Evolutionary conservation across 129 eudicot genomes (phyloP).

Genomic region (Saposhnikovia divaricata): DNA sequence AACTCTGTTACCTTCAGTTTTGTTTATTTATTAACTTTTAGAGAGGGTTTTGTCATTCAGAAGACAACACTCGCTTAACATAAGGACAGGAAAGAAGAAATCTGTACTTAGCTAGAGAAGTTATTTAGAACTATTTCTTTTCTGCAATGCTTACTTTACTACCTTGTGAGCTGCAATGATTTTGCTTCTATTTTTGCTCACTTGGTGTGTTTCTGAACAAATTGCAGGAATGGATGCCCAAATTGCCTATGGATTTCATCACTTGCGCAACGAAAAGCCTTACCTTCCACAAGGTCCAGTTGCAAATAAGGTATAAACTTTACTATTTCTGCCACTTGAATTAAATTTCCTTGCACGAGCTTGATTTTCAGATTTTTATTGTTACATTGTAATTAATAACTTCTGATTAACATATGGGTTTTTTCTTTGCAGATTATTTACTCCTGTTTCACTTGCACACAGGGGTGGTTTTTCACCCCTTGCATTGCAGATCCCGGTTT

Average conservation of each 20-base stretch:
- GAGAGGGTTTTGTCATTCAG: neutral
- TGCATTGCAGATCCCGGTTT: constrained; percentile 82
- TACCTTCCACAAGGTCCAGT: constrained; percentile 94
- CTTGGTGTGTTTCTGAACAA: neutral
- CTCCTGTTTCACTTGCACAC: constrained; percentile 80
- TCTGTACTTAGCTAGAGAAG: neutral
- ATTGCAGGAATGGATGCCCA: constrained; percentile 96
- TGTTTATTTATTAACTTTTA: neutral
- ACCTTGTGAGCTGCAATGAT: neutral
- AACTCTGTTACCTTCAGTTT: neutral
- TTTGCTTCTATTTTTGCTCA: neutral
- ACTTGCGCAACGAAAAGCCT: constrained; percentile 82
- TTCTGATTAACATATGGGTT: neutral
- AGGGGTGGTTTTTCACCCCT: constrained; percentile 99
- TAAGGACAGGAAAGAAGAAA: neutral
- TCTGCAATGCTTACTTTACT: neutral
- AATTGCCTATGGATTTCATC: constrained; percentile 95
- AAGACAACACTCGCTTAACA: neutral
- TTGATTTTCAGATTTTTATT: neutral
- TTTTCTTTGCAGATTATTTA: constrained; percentile 54
- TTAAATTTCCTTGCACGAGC: neutral
- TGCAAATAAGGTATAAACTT: constrained; percentile 63
- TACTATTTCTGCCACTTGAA: neutral
- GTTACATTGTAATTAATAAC: neutral
- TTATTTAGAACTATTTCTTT: neutral